Percentiles rank a stretch among this genome's conserved stretches.
Evolutionary conservation across 495 filamentous ascomycete species (phyloP).

Genomic region (Hypomontagnella submonticulosa): DNA sequence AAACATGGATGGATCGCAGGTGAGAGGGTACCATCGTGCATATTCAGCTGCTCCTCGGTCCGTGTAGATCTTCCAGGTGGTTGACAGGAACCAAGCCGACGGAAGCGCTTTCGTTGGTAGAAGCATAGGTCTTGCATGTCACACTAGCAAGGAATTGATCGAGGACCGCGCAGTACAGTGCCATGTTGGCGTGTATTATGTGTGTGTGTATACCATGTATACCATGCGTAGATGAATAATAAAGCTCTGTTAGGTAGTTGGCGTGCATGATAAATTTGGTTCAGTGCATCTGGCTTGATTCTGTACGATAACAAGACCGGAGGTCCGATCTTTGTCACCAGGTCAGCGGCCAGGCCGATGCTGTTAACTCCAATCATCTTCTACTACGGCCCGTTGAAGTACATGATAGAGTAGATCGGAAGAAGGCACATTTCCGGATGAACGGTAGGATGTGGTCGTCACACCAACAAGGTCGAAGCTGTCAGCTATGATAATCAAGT

Average conservation of each 20-base stretch:
- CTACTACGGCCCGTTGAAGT: neutral
- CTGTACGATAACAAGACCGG: constrained; percentile 39
- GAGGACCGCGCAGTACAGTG: constrained; percentile 1
- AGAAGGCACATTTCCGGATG: constrained; percentile 21
- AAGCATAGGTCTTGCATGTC: constrained; percentile 23
- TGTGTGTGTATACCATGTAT: too few species aligned
- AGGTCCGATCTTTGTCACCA: constrained; percentile 32
- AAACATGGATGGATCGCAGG: constrained; percentile 5
- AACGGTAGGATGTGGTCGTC: constrained; percentile 10
- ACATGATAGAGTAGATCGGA: constrained; percentile 10
- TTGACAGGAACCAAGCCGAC: constrained; percentile 16
- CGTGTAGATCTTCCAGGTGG: constrained; percentile 9
- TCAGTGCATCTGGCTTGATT: constrained; percentile 15
- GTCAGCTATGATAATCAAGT: constrained; percentile 13
- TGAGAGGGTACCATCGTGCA: constrained; percentile 21
- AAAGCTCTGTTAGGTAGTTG: constrained; percentile 30
- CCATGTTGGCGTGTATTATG: neutral
- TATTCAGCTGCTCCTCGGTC: constrained; percentile 18
- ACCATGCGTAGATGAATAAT: constrained; percentile 10
- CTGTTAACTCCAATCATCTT: constrained; percentile 23
- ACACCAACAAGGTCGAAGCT: constrained; percentile 11
- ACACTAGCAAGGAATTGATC: constrained; percentile 16
- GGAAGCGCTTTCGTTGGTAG: constrained; percentile 8
- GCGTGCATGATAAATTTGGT: constrained; percentile 27
- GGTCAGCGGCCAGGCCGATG: constrained; percentile 18